A percentile compares a stretch with the other conserved stretches of the same genome.
phyloP scores from a whole-genome alignment of 306 rosid species.

The Canavalia gladiata region DNA sequence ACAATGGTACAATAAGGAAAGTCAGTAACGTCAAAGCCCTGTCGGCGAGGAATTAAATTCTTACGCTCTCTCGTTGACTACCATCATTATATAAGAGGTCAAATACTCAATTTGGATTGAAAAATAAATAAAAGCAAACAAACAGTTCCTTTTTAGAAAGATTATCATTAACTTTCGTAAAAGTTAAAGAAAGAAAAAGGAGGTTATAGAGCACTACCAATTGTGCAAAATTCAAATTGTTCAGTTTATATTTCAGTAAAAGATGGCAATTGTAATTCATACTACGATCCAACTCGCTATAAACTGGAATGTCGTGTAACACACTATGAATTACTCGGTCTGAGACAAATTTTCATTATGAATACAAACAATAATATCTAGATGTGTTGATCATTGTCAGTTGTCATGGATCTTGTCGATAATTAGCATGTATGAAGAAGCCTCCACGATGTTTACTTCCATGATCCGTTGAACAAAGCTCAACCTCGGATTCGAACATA shows the following conservation, averaged over 20 bases:
- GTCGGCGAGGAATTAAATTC: not conserved
- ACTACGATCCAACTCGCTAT: not conserved
- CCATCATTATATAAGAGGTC: not conserved
- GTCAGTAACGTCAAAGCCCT: not conserved
- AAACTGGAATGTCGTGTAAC: not conserved
- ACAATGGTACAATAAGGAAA: not conserved
- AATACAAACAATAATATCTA: constrained; percentile 12
- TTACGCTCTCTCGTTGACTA: constrained; percentile 14
- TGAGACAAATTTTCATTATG: constrained; percentile 22
- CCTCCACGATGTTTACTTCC: constrained; percentile 43
- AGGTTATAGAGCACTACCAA: not conserved
- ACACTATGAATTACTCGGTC: not conserved
- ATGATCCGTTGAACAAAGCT: constrained; percentile 20
- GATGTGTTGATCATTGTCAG: constrained; percentile 36
- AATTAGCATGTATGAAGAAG: constrained; percentile 34
- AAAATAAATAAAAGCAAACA: constrained; percentile 1
- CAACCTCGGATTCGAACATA: constrained; percentile 51
- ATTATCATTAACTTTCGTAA: not conserved
- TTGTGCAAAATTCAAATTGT: not conserved
- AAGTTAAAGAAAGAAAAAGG: not conserved
- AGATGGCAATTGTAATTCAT: not conserved
- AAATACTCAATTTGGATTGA: not conserved
- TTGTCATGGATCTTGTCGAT: constrained; percentile 49
- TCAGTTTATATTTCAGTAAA: too few species aligned
- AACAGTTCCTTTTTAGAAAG: not conserved